Evolutionary conservation across 192 early-diverging fungal genomes (phyloP).

Genomic region (Thamnidium elegans): DNA sequence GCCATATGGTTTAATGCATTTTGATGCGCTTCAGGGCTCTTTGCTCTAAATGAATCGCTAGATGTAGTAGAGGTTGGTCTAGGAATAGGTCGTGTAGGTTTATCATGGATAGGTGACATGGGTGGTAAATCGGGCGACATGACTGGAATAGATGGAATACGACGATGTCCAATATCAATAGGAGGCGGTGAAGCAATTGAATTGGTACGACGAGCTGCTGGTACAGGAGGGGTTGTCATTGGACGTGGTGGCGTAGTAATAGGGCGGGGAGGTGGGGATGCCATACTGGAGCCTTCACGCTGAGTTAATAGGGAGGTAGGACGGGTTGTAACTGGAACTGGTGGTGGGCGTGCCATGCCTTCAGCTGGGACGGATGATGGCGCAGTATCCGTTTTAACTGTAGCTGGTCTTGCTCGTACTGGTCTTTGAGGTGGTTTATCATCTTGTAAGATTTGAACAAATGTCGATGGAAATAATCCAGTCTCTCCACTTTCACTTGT

Average conservation of each 20-base stretch:
- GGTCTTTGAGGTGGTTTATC: slow-evolving; percentile 28
- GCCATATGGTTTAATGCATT: not conserved
- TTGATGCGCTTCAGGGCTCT: not conserved
- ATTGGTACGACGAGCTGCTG: slow-evolving; percentile 16
- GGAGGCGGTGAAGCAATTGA: slow-evolving; percentile 2
- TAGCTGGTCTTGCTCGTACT: slow-evolving; percentile 26
- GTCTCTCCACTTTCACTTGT: slow-evolving; percentile 49
- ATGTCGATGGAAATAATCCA: slow-evolving; percentile 55
- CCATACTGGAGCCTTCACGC: not conserved
- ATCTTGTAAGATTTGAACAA: slow-evolving; percentile 36
- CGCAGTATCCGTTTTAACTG: slow-evolving; percentile 19
- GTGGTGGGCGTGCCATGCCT: slow-evolving; percentile 21
- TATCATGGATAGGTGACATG: slow-evolving; percentile 15
- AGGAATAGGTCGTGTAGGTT: slow-evolving; percentile 30
- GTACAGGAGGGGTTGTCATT: not conserved
- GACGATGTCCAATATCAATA: slow-evolving; percentile 6
- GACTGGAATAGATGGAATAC: slow-evolving; percentile 26
- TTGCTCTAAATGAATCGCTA: not conserved
- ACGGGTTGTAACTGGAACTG: slow-evolving; percentile 29
- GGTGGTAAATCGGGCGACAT: slow-evolving; percentile 37
- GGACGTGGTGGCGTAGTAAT: slow-evolving; percentile 6
- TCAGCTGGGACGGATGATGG: not conserved
- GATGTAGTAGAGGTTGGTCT: slow-evolving; percentile 9
- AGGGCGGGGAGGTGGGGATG: not conserved
- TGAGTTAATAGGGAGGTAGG: slow-evolving; percentile 23